phyloP scores from a whole-genome alignment of 768 basidiomycete species.

The Hebeloma cylindrosporum region DNA sequence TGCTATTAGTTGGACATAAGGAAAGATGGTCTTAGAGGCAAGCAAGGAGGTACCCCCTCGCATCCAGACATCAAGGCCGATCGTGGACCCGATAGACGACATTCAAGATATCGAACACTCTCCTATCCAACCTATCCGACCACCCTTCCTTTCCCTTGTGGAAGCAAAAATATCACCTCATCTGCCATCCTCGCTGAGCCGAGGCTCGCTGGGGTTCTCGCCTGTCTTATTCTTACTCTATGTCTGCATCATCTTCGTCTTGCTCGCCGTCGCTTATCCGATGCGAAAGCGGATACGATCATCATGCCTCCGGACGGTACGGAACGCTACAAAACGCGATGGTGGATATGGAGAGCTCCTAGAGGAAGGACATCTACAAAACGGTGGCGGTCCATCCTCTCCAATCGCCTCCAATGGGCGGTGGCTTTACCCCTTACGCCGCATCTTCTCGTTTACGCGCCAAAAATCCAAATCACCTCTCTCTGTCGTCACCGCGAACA shows the following conservation, averaged over 20 bases:
- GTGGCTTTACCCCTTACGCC: conserved; percentile 38
- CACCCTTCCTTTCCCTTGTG: conserved; percentile 59
- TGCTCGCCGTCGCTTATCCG: conserved; percentile 50
- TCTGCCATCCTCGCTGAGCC: conserved; percentile 60
- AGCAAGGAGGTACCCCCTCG: conserved; percentile 74
- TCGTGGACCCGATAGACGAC: conserved; percentile 75
- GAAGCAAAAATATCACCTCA: conserved; percentile 68
- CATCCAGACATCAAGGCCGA: conserved; percentile 46
- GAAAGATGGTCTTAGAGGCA: conserved; percentile 98
- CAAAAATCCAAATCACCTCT: conserved; percentile 26
- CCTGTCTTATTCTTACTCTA: conserved; percentile 63
- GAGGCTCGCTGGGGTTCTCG: conserved; percentile 72
- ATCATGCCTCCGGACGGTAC: conserved; percentile 45
- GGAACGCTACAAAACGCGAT: conserved; percentile 36
- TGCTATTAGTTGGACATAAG: conserved; percentile 96
- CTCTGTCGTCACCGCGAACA: conserved; percentile 25
- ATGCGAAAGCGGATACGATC: conserved; percentile 56
- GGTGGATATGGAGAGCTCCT: conserved; percentile 38
- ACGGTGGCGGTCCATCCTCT: conserved; percentile 31
- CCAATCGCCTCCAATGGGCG: conserved; percentile 30
- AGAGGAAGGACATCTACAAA: conserved; percentile 48
- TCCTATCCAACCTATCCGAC: conserved; percentile 64
- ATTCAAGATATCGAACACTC: conserved; percentile 51
- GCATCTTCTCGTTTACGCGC: conserved; percentile 30
- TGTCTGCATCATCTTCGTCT: conserved; percentile 39